These are phyloP conservation scores for Brassica nigra DNA, from an alignment of 345 rosid genomes.

Conservation along the genomic window DNA sequence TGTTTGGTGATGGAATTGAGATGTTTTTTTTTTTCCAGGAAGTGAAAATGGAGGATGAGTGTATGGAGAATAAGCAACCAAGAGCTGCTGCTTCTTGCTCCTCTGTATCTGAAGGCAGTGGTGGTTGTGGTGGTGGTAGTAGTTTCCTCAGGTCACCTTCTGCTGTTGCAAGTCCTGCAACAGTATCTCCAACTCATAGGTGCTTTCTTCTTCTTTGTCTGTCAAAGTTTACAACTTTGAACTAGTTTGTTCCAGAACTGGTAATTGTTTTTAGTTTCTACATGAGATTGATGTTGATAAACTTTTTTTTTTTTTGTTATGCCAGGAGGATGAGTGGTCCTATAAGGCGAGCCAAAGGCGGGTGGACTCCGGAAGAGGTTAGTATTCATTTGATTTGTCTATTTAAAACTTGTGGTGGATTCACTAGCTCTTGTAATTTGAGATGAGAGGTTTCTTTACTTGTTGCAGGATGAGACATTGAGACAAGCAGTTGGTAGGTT, in stretches of 20 bases:
- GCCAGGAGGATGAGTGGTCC: constrained; percentile 95
- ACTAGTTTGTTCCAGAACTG: not conserved
- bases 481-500: constrained; percentile 69
- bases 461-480: constrained; percentile 81
- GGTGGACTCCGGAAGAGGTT: constrained; percentile 98
- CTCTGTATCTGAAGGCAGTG: constrained; percentile 72
- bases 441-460: constrained; percentile 15
- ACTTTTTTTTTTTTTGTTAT: constrained; percentile 7
- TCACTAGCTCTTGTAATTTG: not conserved
- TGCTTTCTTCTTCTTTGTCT: constrained; percentile 23
- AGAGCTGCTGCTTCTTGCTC: constrained; percentile 72
- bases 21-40: constrained; percentile 39
- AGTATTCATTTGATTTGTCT: constrained; percentile 8
- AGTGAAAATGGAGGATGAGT: constrained; percentile 60
- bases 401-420: not conserved
- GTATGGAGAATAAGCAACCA: constrained; percentile 85
- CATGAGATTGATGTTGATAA: constrained; percentile 20
- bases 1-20: constrained; percentile 32
- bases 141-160: constrained; percentile 71
- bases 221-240: not conserved
- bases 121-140: constrained; percentile 43
- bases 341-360: constrained; percentile 95
- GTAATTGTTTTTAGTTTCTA: not conserved
- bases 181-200: constrained; percentile 69
- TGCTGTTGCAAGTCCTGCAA: constrained; percentile 64